These are phyloP conservation scores for Pseudogymnoascus sp. DNA, from an alignment of 2,329 filamentous ascomycete genomes.

Conservation along the genomic window DNA sequence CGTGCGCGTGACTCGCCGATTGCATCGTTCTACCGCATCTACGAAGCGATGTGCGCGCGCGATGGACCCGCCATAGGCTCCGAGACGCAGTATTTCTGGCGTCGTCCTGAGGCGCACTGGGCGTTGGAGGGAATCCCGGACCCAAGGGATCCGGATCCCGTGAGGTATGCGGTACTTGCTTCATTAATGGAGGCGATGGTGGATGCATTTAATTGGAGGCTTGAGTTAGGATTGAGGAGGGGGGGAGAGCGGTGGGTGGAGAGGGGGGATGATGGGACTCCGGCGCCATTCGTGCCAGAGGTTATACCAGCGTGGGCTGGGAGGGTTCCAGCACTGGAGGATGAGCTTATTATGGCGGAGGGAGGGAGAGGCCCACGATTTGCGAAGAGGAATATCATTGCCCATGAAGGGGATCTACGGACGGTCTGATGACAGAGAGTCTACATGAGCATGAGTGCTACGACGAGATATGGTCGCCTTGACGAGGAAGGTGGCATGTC, in stretches of 20 bases:
- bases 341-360: not conserved
- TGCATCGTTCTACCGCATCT: conserved; percentile 25
- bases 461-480: not conserved
- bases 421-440: not conserved
- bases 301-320: conserved; percentile 1
- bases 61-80: conserved; percentile 16
- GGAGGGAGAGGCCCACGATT: not conserved
- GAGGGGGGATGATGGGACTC: conserved; percentile 16
- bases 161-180: conserved; percentile 27
- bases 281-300: conserved; percentile 14
- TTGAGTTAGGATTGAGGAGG: conserved; percentile 22
- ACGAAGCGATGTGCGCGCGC: conserved; percentile 20
- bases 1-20: conserved; percentile 23
- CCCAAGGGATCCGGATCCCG: conserved; percentile 23
- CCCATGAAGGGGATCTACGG: not conserved
- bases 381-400: not conserved
- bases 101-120: conserved; percentile 21
- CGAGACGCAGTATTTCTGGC: conserved; percentile 25
- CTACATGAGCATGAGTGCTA: not conserved
- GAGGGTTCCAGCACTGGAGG: not conserved
- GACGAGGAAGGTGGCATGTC: not conserved
- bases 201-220: conserved; percentile 25
- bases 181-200: conserved; percentile 23
- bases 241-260: conserved; percentile 16
- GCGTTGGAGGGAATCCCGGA: conserved; percentile 22